Evolutionary conservation across 371 early-diverging fungal species (phyloP).

Genomic region (Mortierella sp.): DNA sequence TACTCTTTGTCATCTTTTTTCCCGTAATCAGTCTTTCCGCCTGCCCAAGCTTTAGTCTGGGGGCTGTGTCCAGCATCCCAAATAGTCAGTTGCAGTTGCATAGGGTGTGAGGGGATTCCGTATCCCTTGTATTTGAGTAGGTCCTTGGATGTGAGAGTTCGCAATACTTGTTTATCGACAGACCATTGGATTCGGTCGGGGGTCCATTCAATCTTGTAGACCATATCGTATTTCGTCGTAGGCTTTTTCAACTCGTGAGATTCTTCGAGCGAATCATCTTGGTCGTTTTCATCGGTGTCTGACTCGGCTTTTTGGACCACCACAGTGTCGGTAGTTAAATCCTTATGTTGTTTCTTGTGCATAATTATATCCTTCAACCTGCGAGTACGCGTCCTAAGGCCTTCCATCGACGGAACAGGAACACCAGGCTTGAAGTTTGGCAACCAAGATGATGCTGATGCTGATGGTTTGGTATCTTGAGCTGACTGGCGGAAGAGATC

Average conservation of each 20-base stretch:
- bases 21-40: slow-evolving; percentile 46
- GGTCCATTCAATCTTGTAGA: slow-evolving; percentile 54
- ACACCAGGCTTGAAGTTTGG: slow-evolving; percentile 3
- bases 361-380: slow-evolving; percentile 27
- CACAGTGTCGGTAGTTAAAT: background rate
- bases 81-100: slow-evolving; percentile 49
- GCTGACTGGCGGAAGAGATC: slow-evolving; percentile 1
- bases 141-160: slow-evolving; percentile 39
- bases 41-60: slow-evolving; percentile 34
- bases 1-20: slow-evolving; percentile 36
- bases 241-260: slow-evolving; percentile 25
- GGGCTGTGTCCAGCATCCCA: slow-evolving; percentile 45
- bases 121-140: background rate
- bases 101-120: slow-evolving; percentile 34
- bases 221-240: slow-evolving; percentile 26
- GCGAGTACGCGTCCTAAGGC: slow-evolving; percentile 13
- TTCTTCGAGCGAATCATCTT: slow-evolving; percentile 20
- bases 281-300: background rate
- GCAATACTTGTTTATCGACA: slow-evolving; percentile 39
- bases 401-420: slow-evolving; percentile 11
- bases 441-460: slow-evolving; percentile 8
- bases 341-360: slow-evolving; percentile 3
- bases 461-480: background rate
- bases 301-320: slow-evolving; percentile 3
- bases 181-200: slow-evolving; percentile 46